Base-by-base conservation (phyloP, 495 filamentous ascomycete species). In the Neurospora africana region DNA sequence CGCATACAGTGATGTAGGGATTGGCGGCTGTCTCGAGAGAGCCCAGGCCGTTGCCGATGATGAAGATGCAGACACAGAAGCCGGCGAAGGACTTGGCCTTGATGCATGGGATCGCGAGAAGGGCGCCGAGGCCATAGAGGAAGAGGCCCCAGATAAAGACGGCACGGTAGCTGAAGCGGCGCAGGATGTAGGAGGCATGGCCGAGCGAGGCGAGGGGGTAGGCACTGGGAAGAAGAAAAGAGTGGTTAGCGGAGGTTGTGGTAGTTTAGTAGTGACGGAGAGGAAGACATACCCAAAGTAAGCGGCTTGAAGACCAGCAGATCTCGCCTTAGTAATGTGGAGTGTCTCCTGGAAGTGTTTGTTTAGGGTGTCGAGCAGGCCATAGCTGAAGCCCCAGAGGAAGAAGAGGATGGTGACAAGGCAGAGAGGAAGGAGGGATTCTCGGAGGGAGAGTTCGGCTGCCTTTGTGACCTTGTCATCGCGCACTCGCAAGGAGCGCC, bases 371-470 rank as follows among this genome's bases (percentile, higher is more conserved):
- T 78, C 77, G 30, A 97, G 86, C 44, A 97, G 86, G 30, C 93
- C 92, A 78, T 96, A 95, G 0, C 91, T 90, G 75, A 97, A 93
- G 0, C 93, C 93, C 93, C 92, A 95, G 5, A 96, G 83, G 76
- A 97, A 92, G 80, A 95, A 96, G 2, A 97, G 83, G 58, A 93
- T 85, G 21, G 91, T 93, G 72, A 93, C 91, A 30, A 93, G 81
- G 30, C 78, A 78, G 71, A 84, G 82, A 67, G 85, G 86, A 69
- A 80, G 83, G 72, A 87, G 79, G 4, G 82, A 83, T 58, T 86
- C 81, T 33, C 88, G 81, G 27, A 91, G 76, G 11, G 89, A 90
- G 39, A 90, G 79, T 43, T 87, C 85, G 19, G 86, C 86, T 0
- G 88, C 87, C 4, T 81, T 83, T 5, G 88, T 90, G 23, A 81